Evolutionary conservation across 371 early-diverging fungal genomes (phyloP).

Genomic region (Globomyces sp.): DNA sequence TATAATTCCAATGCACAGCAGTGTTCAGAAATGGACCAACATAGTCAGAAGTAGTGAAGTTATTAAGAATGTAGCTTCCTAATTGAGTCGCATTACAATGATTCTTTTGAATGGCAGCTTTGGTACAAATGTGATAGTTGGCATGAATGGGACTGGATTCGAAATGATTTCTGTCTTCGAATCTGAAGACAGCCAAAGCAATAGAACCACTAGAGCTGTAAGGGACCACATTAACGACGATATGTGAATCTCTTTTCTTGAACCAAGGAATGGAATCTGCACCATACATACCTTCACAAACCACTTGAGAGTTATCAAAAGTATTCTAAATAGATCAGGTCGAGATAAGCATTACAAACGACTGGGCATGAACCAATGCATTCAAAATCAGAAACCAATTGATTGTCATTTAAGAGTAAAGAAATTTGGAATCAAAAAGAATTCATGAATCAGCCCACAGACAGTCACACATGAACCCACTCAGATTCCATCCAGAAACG

Average conservation of each 20-base stretch:
- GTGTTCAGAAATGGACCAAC: constrained; percentile 6
- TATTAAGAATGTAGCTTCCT: not conserved
- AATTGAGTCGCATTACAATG: not conserved
- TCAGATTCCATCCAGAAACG: no score
- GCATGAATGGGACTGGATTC: not conserved
- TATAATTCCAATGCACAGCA: not conserved
- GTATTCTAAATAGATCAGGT: not conserved
- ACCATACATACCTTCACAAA: constrained; percentile 6
- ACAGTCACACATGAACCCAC: no score
- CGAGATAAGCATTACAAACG: not conserved
- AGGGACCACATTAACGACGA: constrained; percentile 8
- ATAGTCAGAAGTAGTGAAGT: not conserved
- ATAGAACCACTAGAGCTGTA: not conserved
- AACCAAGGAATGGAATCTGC: constrained; percentile 3
- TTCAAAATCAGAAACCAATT: not conserved
- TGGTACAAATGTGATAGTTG: constrained; percentile 6
- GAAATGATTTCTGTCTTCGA: constrained; percentile 10
- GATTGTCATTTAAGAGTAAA: no score
- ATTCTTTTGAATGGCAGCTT: not conserved
- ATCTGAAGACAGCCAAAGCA: constrained; percentile 14
- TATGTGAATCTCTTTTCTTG: not conserved
- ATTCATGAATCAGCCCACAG: no score
- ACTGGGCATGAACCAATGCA: constrained; percentile 9
- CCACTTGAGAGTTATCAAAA: not conserved
- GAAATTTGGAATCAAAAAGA: no score